Percentiles rank a stretch among this genome's conserved stretches.
phyloP scores from a whole-genome alignment of 139 green algal species.

The Chlamydomonas incerta region DNA sequence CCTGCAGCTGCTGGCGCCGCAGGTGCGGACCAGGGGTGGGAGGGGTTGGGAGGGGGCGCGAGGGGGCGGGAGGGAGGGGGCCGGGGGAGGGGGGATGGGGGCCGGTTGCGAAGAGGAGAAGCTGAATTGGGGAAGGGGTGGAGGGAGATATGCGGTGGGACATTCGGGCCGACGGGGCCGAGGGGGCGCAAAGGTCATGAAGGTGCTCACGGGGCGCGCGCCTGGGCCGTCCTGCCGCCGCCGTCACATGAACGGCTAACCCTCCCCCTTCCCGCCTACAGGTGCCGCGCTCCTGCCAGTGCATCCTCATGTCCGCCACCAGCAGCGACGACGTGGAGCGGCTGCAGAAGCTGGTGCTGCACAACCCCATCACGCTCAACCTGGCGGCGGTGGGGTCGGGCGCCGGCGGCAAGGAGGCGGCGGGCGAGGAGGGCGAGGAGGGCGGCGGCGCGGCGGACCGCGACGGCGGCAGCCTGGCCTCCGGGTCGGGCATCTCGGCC shows the following conservation, averaged over 20 bases:
- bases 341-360: constrained; percentile 88
- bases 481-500: constrained; percentile 18
- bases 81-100: no score
- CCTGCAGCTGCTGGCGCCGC: constrained; percentile 77
- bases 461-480: constrained; percentile 25
- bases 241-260: no score
- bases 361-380: constrained; percentile 89
- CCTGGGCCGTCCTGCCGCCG: no score
- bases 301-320: constrained; percentile 95
- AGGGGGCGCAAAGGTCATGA: no score
- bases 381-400: constrained; percentile 57
- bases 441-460: neutral
- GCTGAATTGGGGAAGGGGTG: no score
- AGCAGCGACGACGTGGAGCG: constrained; percentile 80
- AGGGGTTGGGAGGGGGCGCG: no score
- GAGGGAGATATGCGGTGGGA: no score
- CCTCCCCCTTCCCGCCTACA: no score
- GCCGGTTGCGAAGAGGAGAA: no score
- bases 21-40: constrained; percentile 26
- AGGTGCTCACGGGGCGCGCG: no score
- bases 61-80: no score
- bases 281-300: constrained; percentile 87
- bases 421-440: neutral
- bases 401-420: neutral
- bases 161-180: no score